A percentile compares a stretch with the other conserved stretches of the same genome.
Conservation (phyloP, 2,329 filamentous ascomycete genomes). For the Colletotrichum phormii region DNA sequence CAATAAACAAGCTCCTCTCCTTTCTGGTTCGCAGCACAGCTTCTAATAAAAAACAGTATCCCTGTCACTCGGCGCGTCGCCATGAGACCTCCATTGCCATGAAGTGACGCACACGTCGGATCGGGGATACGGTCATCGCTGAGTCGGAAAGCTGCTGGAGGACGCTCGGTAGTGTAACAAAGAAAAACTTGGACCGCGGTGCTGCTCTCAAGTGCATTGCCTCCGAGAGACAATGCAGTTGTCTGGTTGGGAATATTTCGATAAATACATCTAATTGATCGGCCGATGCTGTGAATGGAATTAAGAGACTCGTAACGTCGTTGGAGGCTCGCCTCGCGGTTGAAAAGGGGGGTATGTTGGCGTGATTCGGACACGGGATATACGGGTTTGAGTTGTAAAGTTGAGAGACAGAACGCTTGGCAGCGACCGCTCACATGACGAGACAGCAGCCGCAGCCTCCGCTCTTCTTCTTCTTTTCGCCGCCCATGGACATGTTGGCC, state of each 20-base stretch:
- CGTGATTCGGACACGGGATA: constrained; percentile 22
- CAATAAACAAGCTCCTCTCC: constrained; percentile 3
- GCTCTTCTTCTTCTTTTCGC: constrained; percentile 51
- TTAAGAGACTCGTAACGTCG: constrained; percentile 40
- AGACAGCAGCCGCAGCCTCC: constrained; percentile 63
- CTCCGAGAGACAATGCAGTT: constrained; percentile 7
- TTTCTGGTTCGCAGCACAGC: neutral
- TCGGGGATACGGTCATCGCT: constrained; percentile 4
- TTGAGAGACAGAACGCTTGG: neutral
- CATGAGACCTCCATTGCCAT: neutral
- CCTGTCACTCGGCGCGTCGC: constrained; percentile 8
- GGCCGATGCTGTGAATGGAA: constrained; percentile 32
- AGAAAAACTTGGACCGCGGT: constrained; percentile 18
- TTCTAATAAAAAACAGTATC: no score
- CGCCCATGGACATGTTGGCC: constrained; percentile 28
- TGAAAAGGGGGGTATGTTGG: constrained; percentile 23
- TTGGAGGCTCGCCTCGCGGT: constrained; percentile 34
- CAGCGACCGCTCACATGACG: constrained; percentile 55
- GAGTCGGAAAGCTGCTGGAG: neutral
- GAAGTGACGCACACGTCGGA: constrained; percentile 13
- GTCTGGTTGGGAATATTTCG: constrained; percentile 26
- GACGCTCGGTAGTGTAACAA: constrained; percentile 20
- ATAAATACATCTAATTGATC: constrained; percentile 37
- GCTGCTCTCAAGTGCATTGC: constrained; percentile 26
- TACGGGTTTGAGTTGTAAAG: neutral